Base-by-base conservation (phyloP, 768 basidiomycete species). In the Austroboletus eburneus region DNA sequence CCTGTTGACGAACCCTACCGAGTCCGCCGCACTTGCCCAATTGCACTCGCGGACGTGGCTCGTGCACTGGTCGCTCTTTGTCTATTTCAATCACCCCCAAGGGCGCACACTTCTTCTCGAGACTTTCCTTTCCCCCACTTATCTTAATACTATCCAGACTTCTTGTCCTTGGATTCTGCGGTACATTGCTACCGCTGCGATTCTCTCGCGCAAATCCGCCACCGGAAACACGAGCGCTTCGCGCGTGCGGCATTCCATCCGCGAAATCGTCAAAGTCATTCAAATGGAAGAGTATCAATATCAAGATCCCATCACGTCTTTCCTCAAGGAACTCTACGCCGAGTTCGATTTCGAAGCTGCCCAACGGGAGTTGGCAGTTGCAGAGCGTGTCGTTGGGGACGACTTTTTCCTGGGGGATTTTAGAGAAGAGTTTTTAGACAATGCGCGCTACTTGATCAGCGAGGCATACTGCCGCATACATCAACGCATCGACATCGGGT, bases 381-480 rank as follows among this genome's bases (percentile, higher is more conserved):
- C 89, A 2, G 91, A 90, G 67, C 79, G 77, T 42, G 87, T 97
- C 22, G 81, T 97, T 18, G 79, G 76, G 29, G 83, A 92, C 55
- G 96, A 99, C 68, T 98, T 97, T 72, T 99, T 98, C 81, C 69
- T 97, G 48, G 78, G 78, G 48, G 87, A 89, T 37, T 93, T 89
- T 68, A 82, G 81, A 63, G 92, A 92, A 4, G 94, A 96, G 46
- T 97, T 98, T 65, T 75, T 97, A 66, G 96, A 98, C 63, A 95
- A 96, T 63, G 95, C 95, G 37, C 77, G 96, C 48, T 97, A 90
- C 71, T 72, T 98, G 64, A 88, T 98, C 64, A 92, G 88, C 58
- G 96, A 99, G 73, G 91, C 92, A 13, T 99, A 95, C 69, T 98
- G 94, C 73, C 77, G 93, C 67, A 97, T 98, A 57, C 95, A 99